Conservation (phyloP, 176 grass and related monocot species). For the Rhipidocladum racemiflorum region DNA sequence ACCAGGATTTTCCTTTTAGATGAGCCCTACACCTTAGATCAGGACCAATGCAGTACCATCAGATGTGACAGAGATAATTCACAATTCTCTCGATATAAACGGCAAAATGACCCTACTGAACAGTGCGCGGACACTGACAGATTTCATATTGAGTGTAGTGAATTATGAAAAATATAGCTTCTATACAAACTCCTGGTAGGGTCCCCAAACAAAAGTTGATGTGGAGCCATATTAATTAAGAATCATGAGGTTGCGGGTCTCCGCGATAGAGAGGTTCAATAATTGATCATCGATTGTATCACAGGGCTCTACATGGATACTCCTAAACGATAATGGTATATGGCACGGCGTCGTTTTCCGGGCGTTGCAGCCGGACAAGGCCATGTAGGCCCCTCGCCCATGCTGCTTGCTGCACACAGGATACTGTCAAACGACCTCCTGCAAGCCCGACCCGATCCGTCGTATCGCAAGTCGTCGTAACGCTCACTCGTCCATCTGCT, state of each 20-base stretch:
- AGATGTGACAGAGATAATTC: not conserved
- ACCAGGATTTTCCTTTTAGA: not conserved
- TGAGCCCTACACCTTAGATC: not conserved
- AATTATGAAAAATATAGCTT: not conserved
- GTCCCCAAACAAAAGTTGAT: not conserved
- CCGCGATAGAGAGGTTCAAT: conserved; percentile 21
- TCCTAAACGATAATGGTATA: not conserved
- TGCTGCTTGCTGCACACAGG: not conserved
- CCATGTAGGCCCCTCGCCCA: not conserved
- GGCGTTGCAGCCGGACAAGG: conserved; percentile 24
- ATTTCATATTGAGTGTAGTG: not conserved
- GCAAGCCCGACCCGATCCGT: not conserved
- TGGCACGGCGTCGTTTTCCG: conserved; percentile 38
- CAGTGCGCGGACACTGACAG: not conserved
- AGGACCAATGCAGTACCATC: too few relatives aligned
- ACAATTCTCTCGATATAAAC: not conserved
- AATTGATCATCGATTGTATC: conserved; percentile 19
- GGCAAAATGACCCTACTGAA: not conserved
- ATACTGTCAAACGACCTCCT: not conserved
- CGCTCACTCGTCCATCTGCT: not conserved
- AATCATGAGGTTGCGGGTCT: conserved; percentile 11
- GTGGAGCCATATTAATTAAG: not conserved
- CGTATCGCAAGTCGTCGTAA: not conserved
- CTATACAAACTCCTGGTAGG: not conserved
- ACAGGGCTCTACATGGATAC: not conserved